A percentile compares a stretch with the other conserved stretches of the same genome.
phyloP scores from a whole-genome alignment of 805 yeast species.

The Starmerella scarabaei region DNA sequence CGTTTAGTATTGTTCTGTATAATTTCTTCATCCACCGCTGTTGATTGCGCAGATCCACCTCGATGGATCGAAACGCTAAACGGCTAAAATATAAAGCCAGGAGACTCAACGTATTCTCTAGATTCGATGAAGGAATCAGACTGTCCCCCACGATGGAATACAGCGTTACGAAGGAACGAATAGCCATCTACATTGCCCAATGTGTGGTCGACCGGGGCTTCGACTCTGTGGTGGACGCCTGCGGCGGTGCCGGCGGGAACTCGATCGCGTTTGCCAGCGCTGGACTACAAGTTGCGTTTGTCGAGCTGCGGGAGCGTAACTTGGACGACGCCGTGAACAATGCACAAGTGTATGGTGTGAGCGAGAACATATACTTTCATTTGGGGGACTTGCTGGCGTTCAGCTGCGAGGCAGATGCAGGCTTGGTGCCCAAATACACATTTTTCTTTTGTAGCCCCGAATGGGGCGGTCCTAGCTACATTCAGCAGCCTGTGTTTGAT shows the following conservation, averaged over 20 bases:
- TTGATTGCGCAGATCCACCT: no score
- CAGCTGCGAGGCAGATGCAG: constrained; percentile 7
- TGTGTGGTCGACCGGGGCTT: constrained; percentile 11
- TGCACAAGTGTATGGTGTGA: constrained; percentile 41
- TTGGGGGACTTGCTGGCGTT: constrained; percentile 39
- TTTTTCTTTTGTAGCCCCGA: constrained; percentile 21
- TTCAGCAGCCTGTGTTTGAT: constrained; percentile 13
- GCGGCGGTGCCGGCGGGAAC: constrained; percentile 86
- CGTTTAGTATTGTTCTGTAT: no score
- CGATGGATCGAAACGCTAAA: no score
- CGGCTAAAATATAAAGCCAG: not conserved
- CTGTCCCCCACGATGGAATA: constrained; percentile 70
- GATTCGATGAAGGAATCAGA: constrained; percentile 53
- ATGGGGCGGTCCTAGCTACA: constrained; percentile 23
- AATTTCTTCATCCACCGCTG: no score
- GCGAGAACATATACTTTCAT: constrained; percentile 33
- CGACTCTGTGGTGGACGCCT: constrained; percentile 43
- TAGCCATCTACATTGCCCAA: constrained; percentile 39
- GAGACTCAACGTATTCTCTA: constrained; percentile 40
- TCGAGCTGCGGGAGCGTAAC: constrained; percentile 22
- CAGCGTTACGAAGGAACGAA: constrained; percentile 72
- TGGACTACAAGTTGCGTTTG: constrained; percentile 25
- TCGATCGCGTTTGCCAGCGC: constrained; percentile 51
- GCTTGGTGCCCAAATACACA: constrained; percentile 9
- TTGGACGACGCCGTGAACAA: constrained; percentile 35